A percentile compares a stretch with the other conserved stretches of the same genome.
phyloP scores from a whole-genome alignment of 2,329 filamentous ascomycete genomes.

The Penicillium sp. region DNA sequence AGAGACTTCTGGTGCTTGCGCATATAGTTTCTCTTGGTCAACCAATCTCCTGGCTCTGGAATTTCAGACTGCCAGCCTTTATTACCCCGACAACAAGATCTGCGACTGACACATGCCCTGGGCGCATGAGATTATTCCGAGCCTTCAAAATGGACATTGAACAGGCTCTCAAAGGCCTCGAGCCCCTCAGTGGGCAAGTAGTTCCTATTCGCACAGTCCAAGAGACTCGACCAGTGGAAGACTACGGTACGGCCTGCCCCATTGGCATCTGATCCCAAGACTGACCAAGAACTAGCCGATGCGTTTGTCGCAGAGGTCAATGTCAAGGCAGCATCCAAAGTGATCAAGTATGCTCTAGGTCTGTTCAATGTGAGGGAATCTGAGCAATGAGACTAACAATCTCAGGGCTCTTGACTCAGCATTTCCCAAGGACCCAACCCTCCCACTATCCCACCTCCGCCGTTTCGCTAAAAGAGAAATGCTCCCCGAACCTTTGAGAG shows the following conservation, averaged over 20 bases:
- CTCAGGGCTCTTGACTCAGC: conserved; percentile 40
- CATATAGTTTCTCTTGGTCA: not conserved
- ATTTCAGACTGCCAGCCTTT: too few relatives aligned
- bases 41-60: too few relatives aligned
- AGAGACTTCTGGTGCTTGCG: not conserved
- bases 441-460: conserved; percentile 40
- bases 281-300: conserved; percentile 35
- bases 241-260: conserved; percentile 38
- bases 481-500: conserved; percentile 33
- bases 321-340: conserved; percentile 45
- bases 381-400: not conserved
- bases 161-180: conserved; percentile 25
- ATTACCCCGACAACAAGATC: too few relatives aligned
- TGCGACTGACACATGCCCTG: not conserved
- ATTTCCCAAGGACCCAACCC: conserved; percentile 36
- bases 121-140: not conserved
- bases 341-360: conserved; percentile 40
- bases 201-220: conserved; percentile 46
- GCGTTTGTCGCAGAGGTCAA: conserved; percentile 48
- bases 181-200: conserved; percentile 37
- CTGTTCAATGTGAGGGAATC: not conserved
- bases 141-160: conserved; percentile 23
- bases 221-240: conserved; percentile 42
- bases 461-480: conserved; percentile 42
- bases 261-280: not conserved